A percentile compares a stretch with the other conserved stretches of the same genome.
Evolutionary conservation across 192 early-diverging fungal species (phyloP).

Genomic region (Lunasporangiospora selenospora): DNA sequence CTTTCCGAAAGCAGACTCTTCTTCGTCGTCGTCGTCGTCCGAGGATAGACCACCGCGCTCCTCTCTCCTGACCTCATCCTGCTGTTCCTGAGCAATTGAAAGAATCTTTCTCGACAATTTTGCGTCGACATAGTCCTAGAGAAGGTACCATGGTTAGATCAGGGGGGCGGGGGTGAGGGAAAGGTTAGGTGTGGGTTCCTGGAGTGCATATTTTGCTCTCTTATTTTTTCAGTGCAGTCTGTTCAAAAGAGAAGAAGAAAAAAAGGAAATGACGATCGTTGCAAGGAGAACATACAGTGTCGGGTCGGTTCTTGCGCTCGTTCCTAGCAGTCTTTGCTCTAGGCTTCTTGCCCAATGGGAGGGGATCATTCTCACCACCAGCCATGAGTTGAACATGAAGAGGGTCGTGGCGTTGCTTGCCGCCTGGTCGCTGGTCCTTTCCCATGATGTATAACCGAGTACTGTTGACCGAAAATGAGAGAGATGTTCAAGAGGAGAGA

Average conservation of each 20-base stretch:
- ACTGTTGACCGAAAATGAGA: too few species aligned
- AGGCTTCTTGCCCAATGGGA: slow-evolving; percentile 52
- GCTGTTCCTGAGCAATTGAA: slow-evolving; percentile 88
- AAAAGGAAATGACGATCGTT: not conserved
- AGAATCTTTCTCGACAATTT: slow-evolving; percentile 92
- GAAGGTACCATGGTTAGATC: too few species aligned
- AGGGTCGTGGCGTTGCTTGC: slow-evolving; percentile 79
- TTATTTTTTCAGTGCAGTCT: not conserved
- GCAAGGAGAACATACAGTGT: slow-evolving; percentile 45
- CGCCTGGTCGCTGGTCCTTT: slow-evolving; percentile 53
- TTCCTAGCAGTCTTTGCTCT: slow-evolving; percentile 65
- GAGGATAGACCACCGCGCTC: slow-evolving; percentile 37
- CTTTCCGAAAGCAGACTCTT: slow-evolving; percentile 45
- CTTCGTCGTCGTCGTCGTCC: slow-evolving; percentile 52
- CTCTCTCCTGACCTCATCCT: slow-evolving; percentile 81
- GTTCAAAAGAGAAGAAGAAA: not conserved
- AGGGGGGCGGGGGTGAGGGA: not conserved
- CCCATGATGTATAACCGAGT: slow-evolving; percentile 46
- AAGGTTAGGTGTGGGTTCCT: slow-evolving; percentile 3
- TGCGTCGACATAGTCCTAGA: slow-evolving; percentile 81
- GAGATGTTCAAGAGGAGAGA: too few species aligned
- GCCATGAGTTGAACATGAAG: slow-evolving; percentile 82
- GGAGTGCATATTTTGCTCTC: not conserved
- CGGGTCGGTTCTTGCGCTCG: slow-evolving; percentile 63
- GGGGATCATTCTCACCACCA: slow-evolving; percentile 58